Conservation (phyloP, 129 eudicot genomes). For the Kitagawia praeruptora region DNA sequence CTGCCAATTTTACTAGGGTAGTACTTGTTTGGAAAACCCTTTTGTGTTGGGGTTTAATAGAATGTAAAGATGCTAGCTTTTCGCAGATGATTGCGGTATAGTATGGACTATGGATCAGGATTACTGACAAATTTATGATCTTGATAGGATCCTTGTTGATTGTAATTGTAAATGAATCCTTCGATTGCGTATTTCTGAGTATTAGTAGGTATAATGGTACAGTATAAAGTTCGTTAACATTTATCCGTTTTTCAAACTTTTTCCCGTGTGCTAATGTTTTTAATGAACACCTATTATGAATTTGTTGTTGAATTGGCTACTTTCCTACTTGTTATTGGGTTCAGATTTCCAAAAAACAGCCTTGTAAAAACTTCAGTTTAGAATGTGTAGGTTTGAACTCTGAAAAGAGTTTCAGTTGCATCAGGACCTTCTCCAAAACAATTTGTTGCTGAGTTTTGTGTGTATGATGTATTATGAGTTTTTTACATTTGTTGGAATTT, state of each 20-base stretch:
- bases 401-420: background rate
- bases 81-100: background rate
- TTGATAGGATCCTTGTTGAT: background rate
- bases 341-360: too few relatives aligned
- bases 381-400: background rate
- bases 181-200: too few relatives aligned
- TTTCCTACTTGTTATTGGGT: too few relatives aligned
- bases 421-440: background rate
- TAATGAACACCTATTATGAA: background rate
- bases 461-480: background rate
- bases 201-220: too few relatives aligned
- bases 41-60: background rate
- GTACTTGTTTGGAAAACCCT: too few relatives aligned
- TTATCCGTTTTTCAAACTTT: too few relatives aligned
- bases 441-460: background rate
- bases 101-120: background rate
- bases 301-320: too few relatives aligned
- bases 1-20: too few relatives aligned
- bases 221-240: too few relatives aligned
- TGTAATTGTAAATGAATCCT: background rate
- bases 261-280: background rate
- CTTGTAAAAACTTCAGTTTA: background rate
- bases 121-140: background rate
- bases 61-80: conserved; percentile 2
- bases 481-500: background rate